Evolutionary conservation across 2,329 filamentous ascomycete genomes (phyloP).

Genomic region (Cryphonectria naterciae): DNA sequence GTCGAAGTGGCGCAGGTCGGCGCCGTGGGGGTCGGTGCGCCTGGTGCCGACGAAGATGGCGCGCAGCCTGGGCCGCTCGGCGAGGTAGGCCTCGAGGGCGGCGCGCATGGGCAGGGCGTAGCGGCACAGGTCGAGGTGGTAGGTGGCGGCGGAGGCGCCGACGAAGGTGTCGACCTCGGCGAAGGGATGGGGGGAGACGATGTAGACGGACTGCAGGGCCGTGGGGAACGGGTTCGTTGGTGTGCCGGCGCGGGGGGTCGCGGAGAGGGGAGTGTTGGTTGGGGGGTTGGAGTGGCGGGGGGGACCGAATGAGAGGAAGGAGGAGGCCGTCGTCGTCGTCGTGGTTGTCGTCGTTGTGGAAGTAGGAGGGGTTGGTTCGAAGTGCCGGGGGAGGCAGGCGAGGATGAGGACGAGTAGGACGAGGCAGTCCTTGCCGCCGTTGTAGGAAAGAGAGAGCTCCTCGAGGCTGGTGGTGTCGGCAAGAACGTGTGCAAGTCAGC

Average conservation of each 20-base stretch:
- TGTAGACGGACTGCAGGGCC: slow-evolving; percentile 81
- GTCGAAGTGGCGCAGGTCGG: slow-evolving; percentile 78
- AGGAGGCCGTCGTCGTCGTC: slow-evolving; percentile 20
- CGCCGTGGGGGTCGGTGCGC: slow-evolving; percentile 89
- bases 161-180: slow-evolving; percentile 87
- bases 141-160: slow-evolving; percentile 62
- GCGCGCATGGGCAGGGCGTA: slow-evolving; percentile 80
- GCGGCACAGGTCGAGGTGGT: slow-evolving; percentile 75
- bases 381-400: slow-evolving; percentile 55
- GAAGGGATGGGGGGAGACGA: slow-evolving; percentile 84
- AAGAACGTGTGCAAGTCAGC: background rate
- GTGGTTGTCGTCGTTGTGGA: slow-evolving; percentile 32
- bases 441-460: slow-evolving; percentile 89
- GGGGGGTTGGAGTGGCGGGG: slow-evolving; percentile 20
- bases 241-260: slow-evolving; percentile 25
- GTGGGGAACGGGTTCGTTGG: slow-evolving; percentile 41
- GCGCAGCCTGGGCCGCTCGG: slow-evolving; percentile 64
- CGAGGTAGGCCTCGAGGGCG: slow-evolving; percentile 78
- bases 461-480: slow-evolving; percentile 58
- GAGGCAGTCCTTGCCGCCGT: slow-evolving; percentile 96
- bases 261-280: slow-evolving; percentile 26
- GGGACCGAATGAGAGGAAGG: slow-evolving; percentile 7
- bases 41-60: slow-evolving; percentile 88
- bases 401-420: slow-evolving; percentile 89
- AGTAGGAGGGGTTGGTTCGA: slow-evolving; percentile 35